Conservation (phyloP, 495 filamentous ascomycete species). For the Neurospora discreta region DNA sequence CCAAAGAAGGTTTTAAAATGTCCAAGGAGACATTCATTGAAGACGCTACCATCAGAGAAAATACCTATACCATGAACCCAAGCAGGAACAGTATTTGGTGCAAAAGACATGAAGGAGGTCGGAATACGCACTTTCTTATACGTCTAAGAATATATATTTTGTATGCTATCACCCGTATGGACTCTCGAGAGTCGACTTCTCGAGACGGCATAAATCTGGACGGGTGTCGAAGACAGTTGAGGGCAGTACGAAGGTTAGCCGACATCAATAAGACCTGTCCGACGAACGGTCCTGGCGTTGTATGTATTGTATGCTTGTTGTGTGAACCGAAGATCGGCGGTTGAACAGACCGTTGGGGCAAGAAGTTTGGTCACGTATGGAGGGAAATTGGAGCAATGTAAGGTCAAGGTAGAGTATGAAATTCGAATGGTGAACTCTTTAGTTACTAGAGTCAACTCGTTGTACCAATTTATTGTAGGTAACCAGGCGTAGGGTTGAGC, state of each 20-base stretch:
- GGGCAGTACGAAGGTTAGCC: constrained; percentile 59
- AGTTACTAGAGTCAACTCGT: background rate
- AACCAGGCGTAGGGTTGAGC: background rate
- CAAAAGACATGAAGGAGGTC: background rate
- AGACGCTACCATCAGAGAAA: background rate
- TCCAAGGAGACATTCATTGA: background rate
- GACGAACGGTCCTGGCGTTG: constrained; percentile 11
- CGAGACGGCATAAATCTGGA: constrained; percentile 60
- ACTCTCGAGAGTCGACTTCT: constrained; percentile 61
- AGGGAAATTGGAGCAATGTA: background rate
- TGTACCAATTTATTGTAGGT: background rate
- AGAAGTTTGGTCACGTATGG: background rate
- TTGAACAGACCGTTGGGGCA: background rate
- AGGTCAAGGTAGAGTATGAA: background rate
- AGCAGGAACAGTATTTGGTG: background rate
- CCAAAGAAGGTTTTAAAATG: background rate
- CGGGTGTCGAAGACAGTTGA: constrained; percentile 57
- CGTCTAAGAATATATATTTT: constrained; percentile 36
- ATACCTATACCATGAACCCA: background rate
- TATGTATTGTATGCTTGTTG: background rate
- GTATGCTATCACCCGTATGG: constrained; percentile 57
- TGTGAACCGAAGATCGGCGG: background rate
- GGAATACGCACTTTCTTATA: constrained; percentile 24
- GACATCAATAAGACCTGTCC: constrained; percentile 55
- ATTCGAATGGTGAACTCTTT: background rate